phyloP scores from a whole-genome alignment of 2,329 filamentous ascomycete species.

The Cadophora luteo-olivacea region DNA sequence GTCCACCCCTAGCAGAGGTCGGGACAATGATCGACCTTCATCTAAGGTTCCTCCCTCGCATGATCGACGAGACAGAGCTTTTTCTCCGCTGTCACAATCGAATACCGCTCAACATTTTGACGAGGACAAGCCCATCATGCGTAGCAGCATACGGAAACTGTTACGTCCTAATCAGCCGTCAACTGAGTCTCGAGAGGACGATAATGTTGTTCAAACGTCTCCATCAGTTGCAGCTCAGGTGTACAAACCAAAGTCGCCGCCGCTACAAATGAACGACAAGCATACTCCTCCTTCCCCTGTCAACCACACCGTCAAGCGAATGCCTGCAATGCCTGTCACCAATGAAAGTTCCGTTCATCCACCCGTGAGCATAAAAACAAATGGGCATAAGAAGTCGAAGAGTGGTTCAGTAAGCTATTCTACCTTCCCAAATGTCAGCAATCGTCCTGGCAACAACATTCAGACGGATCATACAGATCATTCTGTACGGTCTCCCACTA shows the following conservation, averaged over 20 bases:
- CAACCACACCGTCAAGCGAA: conserved; percentile 22
- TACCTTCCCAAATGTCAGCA: conserved; percentile 22
- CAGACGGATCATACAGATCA: conserved; percentile 2
- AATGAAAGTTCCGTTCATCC: conserved; percentile 6
- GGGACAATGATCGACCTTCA: conserved; percentile 24
- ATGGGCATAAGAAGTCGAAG: conserved; percentile 18
- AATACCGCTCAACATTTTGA: conserved; percentile 13
- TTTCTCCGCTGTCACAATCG: conserved; percentile 24
- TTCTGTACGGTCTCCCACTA: background rate
- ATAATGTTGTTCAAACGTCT: conserved; percentile 6
- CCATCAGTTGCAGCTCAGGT: conserved; percentile 14
- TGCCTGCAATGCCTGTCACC: conserved; percentile 12
- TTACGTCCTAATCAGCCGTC: conserved; percentile 1
- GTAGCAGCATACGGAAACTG: conserved; percentile 13
- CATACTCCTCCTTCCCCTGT: background rate
- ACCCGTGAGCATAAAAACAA: conserved; percentile 5
- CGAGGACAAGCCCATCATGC: conserved; percentile 20
- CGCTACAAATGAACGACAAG: conserved; percentile 8
- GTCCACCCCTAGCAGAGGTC: conserved; percentile 20
- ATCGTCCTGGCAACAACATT: conserved; percentile 11
- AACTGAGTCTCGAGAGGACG: conserved; percentile 13
- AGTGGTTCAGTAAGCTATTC: conserved; percentile 29
- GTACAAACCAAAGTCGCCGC: background rate
- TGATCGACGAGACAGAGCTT: conserved; percentile 17
- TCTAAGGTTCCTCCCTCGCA: conserved; percentile 5